Evolutionary conservation across 108 stramenopile genomes (phyloP).

Genomic region (Stephanodiscus triporus): DNA sequence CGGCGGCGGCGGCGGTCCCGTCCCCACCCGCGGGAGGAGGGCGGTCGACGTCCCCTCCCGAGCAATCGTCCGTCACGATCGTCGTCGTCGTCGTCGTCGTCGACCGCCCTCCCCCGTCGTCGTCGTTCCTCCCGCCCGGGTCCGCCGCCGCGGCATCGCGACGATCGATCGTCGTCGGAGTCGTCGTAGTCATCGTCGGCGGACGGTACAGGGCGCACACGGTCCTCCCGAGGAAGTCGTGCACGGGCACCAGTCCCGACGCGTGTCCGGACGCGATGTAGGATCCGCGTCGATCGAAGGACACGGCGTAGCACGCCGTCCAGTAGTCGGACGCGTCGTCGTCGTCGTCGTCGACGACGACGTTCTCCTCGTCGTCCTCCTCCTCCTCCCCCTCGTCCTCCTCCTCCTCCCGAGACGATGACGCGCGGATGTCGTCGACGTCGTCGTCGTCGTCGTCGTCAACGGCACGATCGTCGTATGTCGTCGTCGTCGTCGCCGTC

Average conservation of each 20-base stretch:
- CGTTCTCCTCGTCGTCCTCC: neutral
- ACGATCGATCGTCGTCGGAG: too few relatives aligned
- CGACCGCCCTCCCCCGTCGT: neutral
- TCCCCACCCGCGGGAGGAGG: neutral
- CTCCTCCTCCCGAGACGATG: neutral
- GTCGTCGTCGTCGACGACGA: slow-evolving; percentile 9
- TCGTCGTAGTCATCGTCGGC: slow-evolving; percentile 12
- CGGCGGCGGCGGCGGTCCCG: neutral
- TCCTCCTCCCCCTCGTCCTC: neutral
- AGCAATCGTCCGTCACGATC: too few relatives aligned
- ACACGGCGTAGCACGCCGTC: slow-evolving; percentile 66
- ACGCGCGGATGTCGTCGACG: neutral
- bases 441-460: neutral
- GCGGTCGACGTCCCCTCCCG: too few relatives aligned
- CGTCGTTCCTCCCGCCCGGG: too few relatives aligned
- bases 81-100: too few relatives aligned
- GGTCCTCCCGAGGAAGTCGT: slow-evolving; percentile 65
- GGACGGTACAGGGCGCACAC: slow-evolving; percentile 64
- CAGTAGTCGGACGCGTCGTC: slow-evolving; percentile 45
- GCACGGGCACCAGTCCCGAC: slow-evolving; percentile 64
- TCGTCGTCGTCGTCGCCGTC: neutral
- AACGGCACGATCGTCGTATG: neutral
- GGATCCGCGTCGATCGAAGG: slow-evolving; percentile 74
- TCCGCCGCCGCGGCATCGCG: too few relatives aligned
- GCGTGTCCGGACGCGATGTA: slow-evolving; percentile 75